Base-by-base conservation (phyloP, 2,329 filamentous ascomycete species). In the Alternaria triticimaculans region DNA sequence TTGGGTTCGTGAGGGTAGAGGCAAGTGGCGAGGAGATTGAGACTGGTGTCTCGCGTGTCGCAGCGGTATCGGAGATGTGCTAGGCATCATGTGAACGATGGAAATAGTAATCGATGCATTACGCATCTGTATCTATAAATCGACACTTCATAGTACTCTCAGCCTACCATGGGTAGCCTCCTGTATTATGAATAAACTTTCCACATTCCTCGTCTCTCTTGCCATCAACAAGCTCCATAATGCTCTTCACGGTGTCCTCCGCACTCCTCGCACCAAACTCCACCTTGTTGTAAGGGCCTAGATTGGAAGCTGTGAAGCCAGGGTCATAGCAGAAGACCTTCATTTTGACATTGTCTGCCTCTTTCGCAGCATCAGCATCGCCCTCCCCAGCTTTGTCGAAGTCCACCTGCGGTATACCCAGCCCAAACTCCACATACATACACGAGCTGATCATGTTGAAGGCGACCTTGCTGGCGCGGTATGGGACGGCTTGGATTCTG, bases 271-370 rank as follows among this genome's bases (percentile, higher is more conserved):
- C 80, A 1, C 81, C 80, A 54, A 74, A 73, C 62, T 79, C 78
- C 2, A 66, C 67, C 37, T 67, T 78, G 46, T 81, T 81, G 26
- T 75, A 58, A 15, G 58, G 45, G 4, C 76, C 68, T 20, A 82
- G 45, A 57, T 80, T 79, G 4, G 72, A 77, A 12, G 75, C 71
- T 0, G 76, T 80, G 57, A 81, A 82, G 0, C 80, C 80, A 0
- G 80, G 81, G 65, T 77, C 77, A 53, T 75, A 82, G 7, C 76
- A 70, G 62, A 80, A 81, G 0, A 82, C 76, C 63, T 79, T 82
- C 61, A 81, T 74, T 1, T 45, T 54, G 33, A 33, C 28, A 4
- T 56, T 58, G 7, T 49, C 50, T 5, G 44, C 49, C 5, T 71
- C 73, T 10, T 50, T 18, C 9, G 64, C 59, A 20, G 23, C 45